phyloP scores from a whole-genome alignment of 352 stramenopile species.

The Phytophthora tubulina region DNA sequence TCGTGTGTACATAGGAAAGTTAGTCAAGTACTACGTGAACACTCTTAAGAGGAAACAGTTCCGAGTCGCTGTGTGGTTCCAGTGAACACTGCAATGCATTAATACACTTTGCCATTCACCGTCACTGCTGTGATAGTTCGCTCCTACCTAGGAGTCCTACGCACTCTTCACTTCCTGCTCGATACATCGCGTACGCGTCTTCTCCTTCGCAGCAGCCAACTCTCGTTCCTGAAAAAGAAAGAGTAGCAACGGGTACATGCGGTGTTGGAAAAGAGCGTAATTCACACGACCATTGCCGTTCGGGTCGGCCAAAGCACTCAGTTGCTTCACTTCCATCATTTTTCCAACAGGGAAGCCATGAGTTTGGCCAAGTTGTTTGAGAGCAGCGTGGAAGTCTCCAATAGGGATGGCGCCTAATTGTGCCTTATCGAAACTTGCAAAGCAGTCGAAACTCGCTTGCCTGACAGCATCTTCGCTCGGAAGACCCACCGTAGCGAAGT shows the following conservation, averaged over 20 bases:
- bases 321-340: constrained; percentile 32
- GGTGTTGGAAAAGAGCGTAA: constrained; percentile 65
- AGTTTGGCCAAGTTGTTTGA: constrained; percentile 33
- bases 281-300: constrained; percentile 66
- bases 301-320: constrained; percentile 55
- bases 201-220: constrained; percentile 11
- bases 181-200: constrained; percentile 1
- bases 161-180: constrained; percentile 5
- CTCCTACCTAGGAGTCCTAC: not conserved
- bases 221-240: constrained; percentile 47
- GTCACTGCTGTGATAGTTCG: not conserved
- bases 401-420: constrained; percentile 49
- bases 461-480: constrained; percentile 46
- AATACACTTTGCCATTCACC: not conserved
- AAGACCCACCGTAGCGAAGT: constrained; percentile 23
- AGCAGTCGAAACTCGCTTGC: constrained; percentile 42
- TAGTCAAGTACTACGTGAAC: not conserved
- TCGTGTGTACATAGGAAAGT: not conserved
- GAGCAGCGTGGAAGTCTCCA: constrained; percentile 45
- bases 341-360: constrained; percentile 40
- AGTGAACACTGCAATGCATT: not conserved
- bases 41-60: not conserved
- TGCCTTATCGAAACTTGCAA: constrained; percentile 46
- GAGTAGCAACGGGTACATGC: constrained; percentile 55
- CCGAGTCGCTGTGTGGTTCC: constrained; percentile 4